A percentile compares a stretch with the other conserved stretches of the same genome.
These are phyloP conservation scores for Tetraselmis chui DNA, from an alignment of 139 green algal species.

Conservation along the genomic window DNA sequence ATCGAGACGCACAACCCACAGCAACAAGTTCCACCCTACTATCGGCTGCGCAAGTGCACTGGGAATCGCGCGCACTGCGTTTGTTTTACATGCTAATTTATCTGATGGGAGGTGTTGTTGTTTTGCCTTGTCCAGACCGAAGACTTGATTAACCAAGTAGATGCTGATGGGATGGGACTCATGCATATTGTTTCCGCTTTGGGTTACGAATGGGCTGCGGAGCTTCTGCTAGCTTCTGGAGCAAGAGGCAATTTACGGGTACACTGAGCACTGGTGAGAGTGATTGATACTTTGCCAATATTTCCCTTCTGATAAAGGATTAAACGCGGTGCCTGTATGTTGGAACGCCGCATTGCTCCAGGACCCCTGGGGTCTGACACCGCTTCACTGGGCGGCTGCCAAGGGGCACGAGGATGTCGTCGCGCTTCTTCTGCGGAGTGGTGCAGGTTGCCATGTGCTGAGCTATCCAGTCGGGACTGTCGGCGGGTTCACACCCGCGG, in stretches of 20 bases:
- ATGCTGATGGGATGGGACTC: background rate
- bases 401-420: conserved; percentile 4
- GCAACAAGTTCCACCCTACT: no score
- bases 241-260: conserved; percentile 6
- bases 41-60: no score
- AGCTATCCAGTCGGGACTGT: background rate
- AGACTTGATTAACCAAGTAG: background rate
- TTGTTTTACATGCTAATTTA: no score
- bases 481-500: background rate
- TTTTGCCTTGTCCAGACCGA: no score
- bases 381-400: conserved; percentile 25
- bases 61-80: no score
- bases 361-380: conserved; percentile 7
- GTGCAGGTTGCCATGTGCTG: background rate
- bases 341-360: conserved; percentile 2
- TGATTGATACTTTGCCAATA: no score
- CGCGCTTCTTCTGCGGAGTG: conserved; percentile 1
- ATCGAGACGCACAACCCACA: background rate
- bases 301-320: no score
- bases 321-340: no score
- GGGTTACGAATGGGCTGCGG: conserved; percentile 8
- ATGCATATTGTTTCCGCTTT: conserved; percentile 11
- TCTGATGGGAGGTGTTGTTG: no score
- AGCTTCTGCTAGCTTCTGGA: conserved; percentile 9
- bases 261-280: no score